These are phyloP conservation scores for Plenodomus tracheiphilus DNA, from an alignment of 2,329 filamentous ascomycete species.

Conservation along the genomic window DNA sequence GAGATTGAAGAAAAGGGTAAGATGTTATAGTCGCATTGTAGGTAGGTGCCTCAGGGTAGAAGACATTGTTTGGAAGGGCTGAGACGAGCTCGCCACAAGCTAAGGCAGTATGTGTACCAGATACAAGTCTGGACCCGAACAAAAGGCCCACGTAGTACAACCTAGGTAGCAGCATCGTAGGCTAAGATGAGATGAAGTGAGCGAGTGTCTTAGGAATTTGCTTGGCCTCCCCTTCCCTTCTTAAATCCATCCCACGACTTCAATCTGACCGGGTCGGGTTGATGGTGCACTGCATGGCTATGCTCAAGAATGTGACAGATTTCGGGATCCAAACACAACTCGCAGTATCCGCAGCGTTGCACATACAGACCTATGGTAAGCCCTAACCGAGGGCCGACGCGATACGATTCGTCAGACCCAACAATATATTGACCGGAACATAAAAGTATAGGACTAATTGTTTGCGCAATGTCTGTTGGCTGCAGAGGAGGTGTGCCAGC, in stretches of 20 bases:
- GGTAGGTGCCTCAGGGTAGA: slow-evolving; percentile 16
- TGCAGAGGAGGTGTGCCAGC: not conserved
- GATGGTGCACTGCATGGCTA: not conserved
- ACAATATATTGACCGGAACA: not conserved
- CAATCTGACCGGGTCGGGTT: not conserved
- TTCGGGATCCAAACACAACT: not conserved
- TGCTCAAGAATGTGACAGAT: not conserved
- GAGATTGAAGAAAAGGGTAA: slow-evolving; percentile 25
- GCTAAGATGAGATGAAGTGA: not conserved
- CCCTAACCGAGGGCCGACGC: no score
- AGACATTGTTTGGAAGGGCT: slow-evolving; percentile 17
- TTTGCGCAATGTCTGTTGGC: not conserved
- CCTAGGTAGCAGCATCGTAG: not conserved
- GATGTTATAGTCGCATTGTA: slow-evolving; percentile 30
- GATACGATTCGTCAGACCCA: not conserved
- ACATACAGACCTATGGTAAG: not conserved
- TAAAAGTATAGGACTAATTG: not conserved
- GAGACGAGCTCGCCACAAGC: slow-evolving; percentile 17
- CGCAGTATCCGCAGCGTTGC: not conserved
- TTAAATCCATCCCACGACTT: not conserved
- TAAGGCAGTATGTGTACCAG: not conserved
- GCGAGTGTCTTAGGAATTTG: not conserved
- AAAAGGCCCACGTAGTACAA: not conserved
- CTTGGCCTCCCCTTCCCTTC: not conserved
- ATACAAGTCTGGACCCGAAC: not conserved